A percentile compares a stretch with the other conserved stretches of the same genome.
phyloP scores from a whole-genome alignment of 1,284 basidiomycete species.

The Cutaneotrichosporon sp. region DNA sequence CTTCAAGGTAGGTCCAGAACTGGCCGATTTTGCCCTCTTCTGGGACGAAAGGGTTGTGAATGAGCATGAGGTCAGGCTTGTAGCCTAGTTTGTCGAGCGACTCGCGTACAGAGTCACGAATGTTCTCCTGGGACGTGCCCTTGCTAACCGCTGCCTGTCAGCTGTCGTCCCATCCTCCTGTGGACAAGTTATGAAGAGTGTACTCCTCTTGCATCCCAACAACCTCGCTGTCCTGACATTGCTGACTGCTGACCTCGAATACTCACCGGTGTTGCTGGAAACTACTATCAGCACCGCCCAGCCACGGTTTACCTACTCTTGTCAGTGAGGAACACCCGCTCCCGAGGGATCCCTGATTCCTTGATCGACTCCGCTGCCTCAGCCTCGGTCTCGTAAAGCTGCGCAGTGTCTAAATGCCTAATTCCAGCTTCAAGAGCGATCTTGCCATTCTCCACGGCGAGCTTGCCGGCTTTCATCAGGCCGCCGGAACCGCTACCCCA shows the following conservation, averaged over 20 bases:
- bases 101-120: slow-evolving; percentile 24
- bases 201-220: too few relatives aligned
- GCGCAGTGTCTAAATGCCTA: slow-evolving; percentile 43
- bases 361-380: slow-evolving; percentile 49
- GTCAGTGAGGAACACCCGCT: slow-evolving; percentile 54
- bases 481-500: slow-evolving; percentile 37
- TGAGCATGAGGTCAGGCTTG: slow-evolving; percentile 35
- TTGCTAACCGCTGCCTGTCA: slow-evolving; percentile 1
- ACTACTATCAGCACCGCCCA: slow-evolving; percentile 3
- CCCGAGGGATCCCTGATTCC: slow-evolving; percentile 47
- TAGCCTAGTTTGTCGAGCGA: slow-evolving; percentile 24
- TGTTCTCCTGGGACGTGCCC: slow-evolving; percentile 15
- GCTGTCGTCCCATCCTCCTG: not conserved
- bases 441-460: slow-evolving; percentile 20
- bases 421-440: slow-evolving; percentile 40
- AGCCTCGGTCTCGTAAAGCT: slow-evolving; percentile 45
- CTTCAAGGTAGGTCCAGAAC: slow-evolving; percentile 40
- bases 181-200: too few relatives aligned
- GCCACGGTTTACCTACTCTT: slow-evolving; percentile 48
- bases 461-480: slow-evolving; percentile 11
- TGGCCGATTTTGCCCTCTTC: slow-evolving; percentile 24
- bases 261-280: slow-evolving; percentile 7
- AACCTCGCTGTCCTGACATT: too few relatives aligned
- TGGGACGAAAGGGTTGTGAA: slow-evolving; percentile 35
- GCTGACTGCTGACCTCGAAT: too few relatives aligned